Evolutionary conservation across 768 basidiomycete genomes (phyloP), one percentile per base, ranked within the genome.

Genomic region (Cystofilobasidium macerans): DNA sequence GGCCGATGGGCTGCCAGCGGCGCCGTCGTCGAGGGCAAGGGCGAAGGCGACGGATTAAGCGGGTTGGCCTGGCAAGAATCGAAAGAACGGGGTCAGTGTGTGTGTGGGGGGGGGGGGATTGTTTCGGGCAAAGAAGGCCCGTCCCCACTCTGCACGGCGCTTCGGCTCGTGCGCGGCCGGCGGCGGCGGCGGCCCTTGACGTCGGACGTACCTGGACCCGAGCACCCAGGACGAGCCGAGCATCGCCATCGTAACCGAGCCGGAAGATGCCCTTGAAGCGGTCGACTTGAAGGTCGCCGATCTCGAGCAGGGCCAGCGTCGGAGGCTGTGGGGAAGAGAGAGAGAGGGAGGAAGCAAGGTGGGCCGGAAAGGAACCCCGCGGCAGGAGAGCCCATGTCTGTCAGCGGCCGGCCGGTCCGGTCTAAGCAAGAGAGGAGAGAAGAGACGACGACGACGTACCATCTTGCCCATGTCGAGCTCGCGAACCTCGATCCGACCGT

Each of bases 391-490:
- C n/a, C n/a, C n/a, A n/a, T n/a, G n/a, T n/a, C n/a, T n/a, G n/a
- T n/a, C n/a, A n/a, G n/a, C n/a, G n/a, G n/a, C n/a, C n/a, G n/a
- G n/a, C n/a, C n/a, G n/a, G n/a, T n/a, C n/a, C n/a, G n/a, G n/a
- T n/a, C n/a, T n/a, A n/a, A n/a, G n/a, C 40, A 35, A 22, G 40
- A 28, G 61, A 57, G 7, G 28, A 54, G 54, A 58, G 61, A n/a
- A 22, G 30, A n/a, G 70, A 65, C n/a, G 9, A 51, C 26, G 22
- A 22, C 16, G 14, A 67, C 76, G 38, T 32, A 91, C 93, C 80
- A 94, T 87, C 2, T 88, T 90, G 42, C 95, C 95, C 95, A 99
- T 98, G 77, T 97, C 87, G n/a, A 99, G 79, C 75, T 98, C 95
- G 61, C 95, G 88, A 35, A 99, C 95, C 76, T 98, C 91, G 70